Percentiles rank a stretch among this genome's conserved stretches.
These are phyloP conservation scores for Neoboletus subvelutipes DNA, from an alignment of 768 basidiomycete species.

Conservation along the genomic window DNA sequence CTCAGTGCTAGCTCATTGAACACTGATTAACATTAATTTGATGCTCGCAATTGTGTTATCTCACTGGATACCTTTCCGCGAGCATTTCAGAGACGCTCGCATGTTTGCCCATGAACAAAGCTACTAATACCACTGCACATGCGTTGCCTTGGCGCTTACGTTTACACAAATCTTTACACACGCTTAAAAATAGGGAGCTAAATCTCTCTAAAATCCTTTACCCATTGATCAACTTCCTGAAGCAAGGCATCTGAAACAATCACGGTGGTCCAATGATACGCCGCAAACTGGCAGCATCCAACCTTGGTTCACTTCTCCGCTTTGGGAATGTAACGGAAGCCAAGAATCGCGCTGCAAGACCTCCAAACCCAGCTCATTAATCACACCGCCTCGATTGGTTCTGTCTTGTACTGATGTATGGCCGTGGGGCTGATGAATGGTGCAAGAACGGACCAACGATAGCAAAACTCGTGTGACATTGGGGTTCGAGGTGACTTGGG, in stretches of 20 bases:
- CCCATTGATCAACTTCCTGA: background rate
- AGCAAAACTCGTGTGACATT: constrained; percentile 1
- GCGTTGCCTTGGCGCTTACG: background rate
- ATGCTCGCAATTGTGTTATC: background rate
- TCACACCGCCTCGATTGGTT: constrained; percentile 8
- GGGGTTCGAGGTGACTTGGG: background rate
- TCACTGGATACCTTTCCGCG: background rate
- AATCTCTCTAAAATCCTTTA: background rate
- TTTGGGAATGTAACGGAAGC: background rate
- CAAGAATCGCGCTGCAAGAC: background rate
- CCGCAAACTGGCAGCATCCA: background rate
- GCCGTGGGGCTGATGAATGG: background rate
- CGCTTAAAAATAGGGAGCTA: background rate
- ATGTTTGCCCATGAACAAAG: background rate
- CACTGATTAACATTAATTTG: background rate
- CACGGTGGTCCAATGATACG: background rate
- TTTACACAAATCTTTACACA: background rate
- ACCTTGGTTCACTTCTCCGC: constrained; percentile 1
- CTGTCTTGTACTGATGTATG: constrained; percentile 1
- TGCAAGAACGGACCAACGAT: constrained; percentile 2
- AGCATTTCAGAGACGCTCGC: background rate
- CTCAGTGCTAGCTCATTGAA: background rate
- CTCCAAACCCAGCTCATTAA: constrained; percentile 6
- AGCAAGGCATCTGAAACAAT: background rate
- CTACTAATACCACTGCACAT: background rate